Evolutionary conservation across 73 alveolate species (phyloP).

Genomic region (Paraurostyla sp.): DNA sequence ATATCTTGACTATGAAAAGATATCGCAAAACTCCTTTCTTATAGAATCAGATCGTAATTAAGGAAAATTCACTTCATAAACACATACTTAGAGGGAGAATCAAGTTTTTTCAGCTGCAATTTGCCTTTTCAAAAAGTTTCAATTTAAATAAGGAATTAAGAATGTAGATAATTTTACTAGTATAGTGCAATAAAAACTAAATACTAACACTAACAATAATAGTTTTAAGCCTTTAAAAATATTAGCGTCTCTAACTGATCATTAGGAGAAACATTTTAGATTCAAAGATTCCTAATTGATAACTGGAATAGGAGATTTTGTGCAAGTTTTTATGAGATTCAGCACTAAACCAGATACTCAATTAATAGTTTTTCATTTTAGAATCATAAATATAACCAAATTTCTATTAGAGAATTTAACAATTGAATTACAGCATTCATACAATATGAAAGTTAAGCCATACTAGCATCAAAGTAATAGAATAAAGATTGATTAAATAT

Average conservation of each 20-base stretch:
- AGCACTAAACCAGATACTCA: neutral
- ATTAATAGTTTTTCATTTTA: slow-evolving; percentile 11
- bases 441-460: slow-evolving; percentile 23
- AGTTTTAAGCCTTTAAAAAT: slow-evolving; percentile 14
- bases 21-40: neutral
- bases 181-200: neutral
- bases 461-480: slow-evolving; percentile 14
- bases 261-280: neutral
- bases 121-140: neutral
- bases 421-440: neutral
- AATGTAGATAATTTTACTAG: neutral
- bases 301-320: slow-evolving; percentile 45
- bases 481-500: slow-evolving; percentile 2
- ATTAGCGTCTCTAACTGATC: neutral
- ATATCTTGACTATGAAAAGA: neutral
- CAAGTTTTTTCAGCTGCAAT: slow-evolving; percentile 7
- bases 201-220: neutral
- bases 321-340: slow-evolving; percentile 23
- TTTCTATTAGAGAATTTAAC: slow-evolving; percentile 27
- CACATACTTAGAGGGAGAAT: neutral
- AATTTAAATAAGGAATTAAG: neutral
- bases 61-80: neutral
- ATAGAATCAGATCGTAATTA: slow-evolving; percentile 20
- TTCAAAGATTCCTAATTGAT: neutral
- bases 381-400: slow-evolving; percentile 25